These are phyloP conservation scores for Chaetoceros tenuissimus DNA, from an alignment of 108 stramenopile species.

Conservation along the genomic window DNA sequence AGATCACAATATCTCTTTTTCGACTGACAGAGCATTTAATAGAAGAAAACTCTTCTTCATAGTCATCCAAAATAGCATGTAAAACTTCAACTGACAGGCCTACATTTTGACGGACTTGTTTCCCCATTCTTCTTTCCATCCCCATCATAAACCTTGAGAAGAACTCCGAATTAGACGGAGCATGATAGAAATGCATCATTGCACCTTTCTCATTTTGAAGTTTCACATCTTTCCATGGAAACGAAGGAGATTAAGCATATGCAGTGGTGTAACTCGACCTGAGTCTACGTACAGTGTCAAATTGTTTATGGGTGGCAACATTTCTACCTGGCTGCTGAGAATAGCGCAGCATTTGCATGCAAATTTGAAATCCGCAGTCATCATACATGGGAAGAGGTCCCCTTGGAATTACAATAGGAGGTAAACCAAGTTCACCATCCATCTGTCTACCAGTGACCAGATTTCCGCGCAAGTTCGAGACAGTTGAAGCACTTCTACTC, in stretches of 20 bases:
- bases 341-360: constrained; percentile 17
- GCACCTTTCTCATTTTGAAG: background rate
- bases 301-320: constrained; percentile 9
- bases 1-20: background rate
- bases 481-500: constrained; percentile 25
- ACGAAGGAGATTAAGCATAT: background rate
- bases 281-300: constrained; percentile 14
- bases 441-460: constrained; percentile 3
- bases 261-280: background rate
- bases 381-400: background rate
- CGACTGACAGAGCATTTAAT: background rate
- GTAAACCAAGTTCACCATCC: background rate
- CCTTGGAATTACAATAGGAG: background rate
- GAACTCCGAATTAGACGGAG: background rate
- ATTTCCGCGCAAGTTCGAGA: no score
- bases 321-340: constrained; percentile 14
- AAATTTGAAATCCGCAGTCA: constrained; percentile 8
- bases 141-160: background rate
- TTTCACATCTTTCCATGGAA: background rate
- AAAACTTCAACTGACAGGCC: background rate
- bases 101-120: background rate
- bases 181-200: background rate
- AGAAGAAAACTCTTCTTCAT: background rate
- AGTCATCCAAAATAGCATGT: background rate
- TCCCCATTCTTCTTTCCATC: background rate